Conservation (phyloP, 495 filamentous ascomycete species). For the Xylaria flabelliformis region DNA sequence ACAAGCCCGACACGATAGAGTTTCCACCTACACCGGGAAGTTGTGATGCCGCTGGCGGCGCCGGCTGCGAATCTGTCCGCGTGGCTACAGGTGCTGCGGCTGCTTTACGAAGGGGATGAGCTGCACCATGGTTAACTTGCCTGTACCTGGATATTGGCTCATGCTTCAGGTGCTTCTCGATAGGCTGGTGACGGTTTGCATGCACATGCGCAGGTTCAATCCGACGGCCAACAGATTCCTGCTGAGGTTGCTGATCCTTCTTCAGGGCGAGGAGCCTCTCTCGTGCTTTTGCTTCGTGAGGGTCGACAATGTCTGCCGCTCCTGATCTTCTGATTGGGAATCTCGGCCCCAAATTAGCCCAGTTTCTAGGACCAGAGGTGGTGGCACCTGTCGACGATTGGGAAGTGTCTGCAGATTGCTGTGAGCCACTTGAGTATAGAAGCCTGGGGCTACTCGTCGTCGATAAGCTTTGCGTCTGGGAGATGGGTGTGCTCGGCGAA, state of each 20-base stretch:
- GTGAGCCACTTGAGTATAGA: neutral
- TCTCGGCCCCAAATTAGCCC: neutral
- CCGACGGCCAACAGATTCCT: slow-evolving; percentile 4
- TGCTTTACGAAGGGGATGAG: neutral
- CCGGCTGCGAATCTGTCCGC: neutral
- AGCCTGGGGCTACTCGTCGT: neutral
- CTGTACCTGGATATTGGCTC: slow-evolving; percentile 10
- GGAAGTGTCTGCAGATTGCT: neutral
- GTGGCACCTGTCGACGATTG: neutral
- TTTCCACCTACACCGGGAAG: neutral
- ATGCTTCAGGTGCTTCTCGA: slow-evolving; percentile 27
- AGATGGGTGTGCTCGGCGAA: neutral
- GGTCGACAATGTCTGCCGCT: slow-evolving; percentile 28
- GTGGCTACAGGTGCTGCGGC: neutral
- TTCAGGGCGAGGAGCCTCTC: slow-evolving; percentile 27
- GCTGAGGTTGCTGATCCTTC: slow-evolving; percentile 13
- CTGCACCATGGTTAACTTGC: neutral
- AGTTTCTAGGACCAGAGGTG: neutral
- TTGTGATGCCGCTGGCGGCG: neutral
- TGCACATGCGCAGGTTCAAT: slow-evolving; percentile 28
- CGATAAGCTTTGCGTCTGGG: neutral
- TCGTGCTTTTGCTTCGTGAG: slow-evolving; percentile 32
- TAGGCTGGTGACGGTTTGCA: slow-evolving; percentile 26
- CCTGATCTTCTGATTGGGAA: neutral
- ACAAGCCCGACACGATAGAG: neutral